A percentile compares a stretch with the other conserved stretches of the same genome.
Conservation (phyloP, 2,329 filamentous ascomycete genomes). For the Grosmannia serpens region DNA sequence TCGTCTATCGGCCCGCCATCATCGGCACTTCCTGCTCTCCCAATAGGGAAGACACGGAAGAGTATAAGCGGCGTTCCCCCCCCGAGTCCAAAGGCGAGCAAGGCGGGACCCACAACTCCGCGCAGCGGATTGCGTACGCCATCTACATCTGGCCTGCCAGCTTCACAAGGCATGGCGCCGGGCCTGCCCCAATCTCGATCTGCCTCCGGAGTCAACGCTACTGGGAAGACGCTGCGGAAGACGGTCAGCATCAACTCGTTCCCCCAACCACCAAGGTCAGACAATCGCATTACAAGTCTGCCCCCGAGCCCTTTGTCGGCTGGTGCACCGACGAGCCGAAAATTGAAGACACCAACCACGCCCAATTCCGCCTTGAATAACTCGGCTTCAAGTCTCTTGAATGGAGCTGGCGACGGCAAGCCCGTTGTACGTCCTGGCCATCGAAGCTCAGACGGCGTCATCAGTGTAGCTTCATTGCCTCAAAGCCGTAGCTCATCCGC, state of each 20-base stretch:
- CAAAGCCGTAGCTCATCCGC: conserved; percentile 88
- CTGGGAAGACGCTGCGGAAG: conserved; percentile 66
- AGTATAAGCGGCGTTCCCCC: conserved; percentile 38
- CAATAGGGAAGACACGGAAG: conserved; percentile 61
- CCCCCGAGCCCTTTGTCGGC: conserved; percentile 49
- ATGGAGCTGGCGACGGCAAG: conserved; percentile 67
- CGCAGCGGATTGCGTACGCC: conserved; percentile 14
- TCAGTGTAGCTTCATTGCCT: conserved; percentile 69
- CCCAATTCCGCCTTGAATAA: conserved; percentile 38
- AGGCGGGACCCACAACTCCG: conserved; percentile 45
- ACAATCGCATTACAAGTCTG: conserved; percentile 45
- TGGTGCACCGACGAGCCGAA: conserved; percentile 37
- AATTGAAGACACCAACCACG: conserved; percentile 44
- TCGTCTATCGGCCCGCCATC: conserved; percentile 60
- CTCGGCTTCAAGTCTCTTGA: conserved; percentile 61
- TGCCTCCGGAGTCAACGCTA: conserved; percentile 41
- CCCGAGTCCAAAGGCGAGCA: conserved; percentile 29
- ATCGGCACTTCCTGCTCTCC: conserved; percentile 61
- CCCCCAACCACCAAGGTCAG: conserved; percentile 71
- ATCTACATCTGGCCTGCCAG: conserved; percentile 6
- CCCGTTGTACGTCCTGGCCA: conserved; percentile 52
- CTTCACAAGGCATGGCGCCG: conserved; percentile 17
- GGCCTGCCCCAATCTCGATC: conserved; percentile 45
- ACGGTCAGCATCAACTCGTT: conserved; percentile 91
- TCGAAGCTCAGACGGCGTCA: conserved; percentile 61